Percentiles rank a stretch among this genome's conserved stretches.
Evolutionary conservation across 2,329 filamentous ascomycete species (phyloP).

Genomic region (Seiridium unicorne): DNA sequence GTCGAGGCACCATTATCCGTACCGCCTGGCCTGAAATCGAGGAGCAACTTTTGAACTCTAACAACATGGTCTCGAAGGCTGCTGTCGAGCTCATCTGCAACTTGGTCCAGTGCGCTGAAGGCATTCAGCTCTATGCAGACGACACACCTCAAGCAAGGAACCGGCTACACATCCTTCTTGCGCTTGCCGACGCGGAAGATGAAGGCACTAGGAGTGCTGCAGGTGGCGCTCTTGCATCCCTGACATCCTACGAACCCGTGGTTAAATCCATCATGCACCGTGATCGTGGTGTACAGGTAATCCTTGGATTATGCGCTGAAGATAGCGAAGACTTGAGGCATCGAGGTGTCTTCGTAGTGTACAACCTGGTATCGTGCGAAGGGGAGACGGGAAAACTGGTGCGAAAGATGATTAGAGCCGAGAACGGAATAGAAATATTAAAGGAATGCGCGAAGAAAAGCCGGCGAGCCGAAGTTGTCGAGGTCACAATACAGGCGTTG

Average conservation of each 20-base stretch:
- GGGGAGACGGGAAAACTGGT: constrained; percentile 64
- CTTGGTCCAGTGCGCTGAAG: constrained; percentile 68
- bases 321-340: constrained; percentile 66
- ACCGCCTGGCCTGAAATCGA: constrained; percentile 75
- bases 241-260: constrained; percentile 76
- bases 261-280: constrained; percentile 69
- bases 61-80: constrained; percentile 75
- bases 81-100: constrained; percentile 91
- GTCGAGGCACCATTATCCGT: constrained; percentile 68
- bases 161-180: constrained; percentile 79
- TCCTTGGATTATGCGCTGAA: constrained; percentile 79
- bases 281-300: constrained; percentile 69
- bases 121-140: constrained; percentile 68
- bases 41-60: constrained; percentile 76
- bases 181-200: constrained; percentile 84
- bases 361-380: constrained; percentile 69
- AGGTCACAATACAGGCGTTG: constrained; percentile 69
- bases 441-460: constrained; percentile 70
- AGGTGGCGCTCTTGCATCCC: constrained; percentile 81
- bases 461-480: constrained; percentile 66
- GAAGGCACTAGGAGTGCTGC: constrained; percentile 76
- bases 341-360: constrained; percentile 72
- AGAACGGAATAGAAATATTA: constrained; percentile 65
- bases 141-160: constrained; percentile 65
- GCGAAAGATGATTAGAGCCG: constrained; percentile 57